Evolutionary conservation across 139 green algal genomes (phyloP).

Genomic region (Tetraselmis striata): DNA sequence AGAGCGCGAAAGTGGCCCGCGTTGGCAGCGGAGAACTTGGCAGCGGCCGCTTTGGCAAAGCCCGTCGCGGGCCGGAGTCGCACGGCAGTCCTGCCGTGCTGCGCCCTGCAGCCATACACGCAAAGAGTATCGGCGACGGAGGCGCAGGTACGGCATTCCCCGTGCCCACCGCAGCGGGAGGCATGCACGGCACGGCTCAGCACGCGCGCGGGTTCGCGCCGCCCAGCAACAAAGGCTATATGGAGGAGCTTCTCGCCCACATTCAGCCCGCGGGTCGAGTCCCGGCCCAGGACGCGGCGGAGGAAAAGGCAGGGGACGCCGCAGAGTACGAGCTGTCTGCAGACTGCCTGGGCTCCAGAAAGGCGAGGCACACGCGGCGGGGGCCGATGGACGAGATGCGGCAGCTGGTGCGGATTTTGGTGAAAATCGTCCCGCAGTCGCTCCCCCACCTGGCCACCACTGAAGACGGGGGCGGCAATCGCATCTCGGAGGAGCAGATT

Average conservation of each 20-base stretch:
- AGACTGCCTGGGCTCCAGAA: background rate
- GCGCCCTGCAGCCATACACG: background rate
- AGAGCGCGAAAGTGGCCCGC: background rate
- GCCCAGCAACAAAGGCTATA: too few relatives aligned
- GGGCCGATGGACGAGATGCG: conserved; percentile 90
- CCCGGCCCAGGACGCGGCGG: too few relatives aligned
- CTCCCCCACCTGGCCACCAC: conserved; percentile 24
- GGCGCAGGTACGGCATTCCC: too few relatives aligned
- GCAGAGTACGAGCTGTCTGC: background rate
- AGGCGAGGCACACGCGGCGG: conserved; percentile 25
- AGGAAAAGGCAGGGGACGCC: background rate
- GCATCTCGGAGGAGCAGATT: conserved; percentile 70
- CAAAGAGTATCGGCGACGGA: too few relatives aligned
- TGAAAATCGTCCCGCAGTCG: conserved; percentile 55
- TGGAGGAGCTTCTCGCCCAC: background rate
- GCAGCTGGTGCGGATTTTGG: conserved; percentile 52
- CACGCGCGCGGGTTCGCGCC: too few relatives aligned
- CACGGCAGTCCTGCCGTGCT: background rate
- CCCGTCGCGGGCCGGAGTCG: background rate
- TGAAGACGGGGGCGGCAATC: conserved; percentile 68
- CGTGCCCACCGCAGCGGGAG: too few relatives aligned
- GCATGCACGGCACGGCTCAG: too few relatives aligned
- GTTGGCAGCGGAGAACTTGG: background rate
- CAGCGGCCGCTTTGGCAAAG: background rate
- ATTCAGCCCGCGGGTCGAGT: background rate